Evolutionary conservation across 306 rosid genomes (phyloP), one percentile per base, ranked within the genome.

Genomic region (Ziziphus jujuba): DNA sequence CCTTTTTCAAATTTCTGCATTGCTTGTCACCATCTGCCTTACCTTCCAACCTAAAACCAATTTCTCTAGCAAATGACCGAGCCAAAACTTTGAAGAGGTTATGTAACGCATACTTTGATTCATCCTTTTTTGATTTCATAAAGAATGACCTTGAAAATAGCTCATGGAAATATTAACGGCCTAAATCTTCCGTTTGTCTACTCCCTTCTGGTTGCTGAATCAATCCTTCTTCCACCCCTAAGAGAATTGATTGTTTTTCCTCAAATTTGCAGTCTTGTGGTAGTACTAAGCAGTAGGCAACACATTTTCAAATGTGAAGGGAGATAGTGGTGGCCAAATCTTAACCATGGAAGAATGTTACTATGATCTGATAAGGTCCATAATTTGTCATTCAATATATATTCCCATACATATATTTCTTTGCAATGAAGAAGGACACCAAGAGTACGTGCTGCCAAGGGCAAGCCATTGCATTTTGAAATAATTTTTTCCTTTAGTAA

Each of bases 401-500:
- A 23, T 16, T 45, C 22, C 72, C 73, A 79, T n/a, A 69, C 52
- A 4, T 0, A 25, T 5, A 15, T 19, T 49, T 52, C 57, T 16
- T 45, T 64, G 0, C 34, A 5, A 3, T 51, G 66, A 20, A 79
- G 36, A 34, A 79, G 61, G 7, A 70, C 65, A 17, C 76, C 74
- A 20, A 65, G 57, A 0, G 67, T 25, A 23, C 66, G 54, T 12
- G 70, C 71, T 1, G 76, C 80, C 44, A 80, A 23, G 2, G 84
- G 84, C 38, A 79, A 35, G 1, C 84, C 84, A 52, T 53, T 47
- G 12, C 79, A 74, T 17, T 59, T 79, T 1, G 9, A 19, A 10
- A 59, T 52, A 19, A 79, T 64, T 23, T 69, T 23, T 15, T 43
- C 10, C 2, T 22, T 51, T 6, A 38, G 35, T 1, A 61, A 22